These are phyloP conservation scores for Thalassiosira livingstoniorum DNA, from an alignment of 352 stramenopile species.

Conservation along the genomic window DNA sequence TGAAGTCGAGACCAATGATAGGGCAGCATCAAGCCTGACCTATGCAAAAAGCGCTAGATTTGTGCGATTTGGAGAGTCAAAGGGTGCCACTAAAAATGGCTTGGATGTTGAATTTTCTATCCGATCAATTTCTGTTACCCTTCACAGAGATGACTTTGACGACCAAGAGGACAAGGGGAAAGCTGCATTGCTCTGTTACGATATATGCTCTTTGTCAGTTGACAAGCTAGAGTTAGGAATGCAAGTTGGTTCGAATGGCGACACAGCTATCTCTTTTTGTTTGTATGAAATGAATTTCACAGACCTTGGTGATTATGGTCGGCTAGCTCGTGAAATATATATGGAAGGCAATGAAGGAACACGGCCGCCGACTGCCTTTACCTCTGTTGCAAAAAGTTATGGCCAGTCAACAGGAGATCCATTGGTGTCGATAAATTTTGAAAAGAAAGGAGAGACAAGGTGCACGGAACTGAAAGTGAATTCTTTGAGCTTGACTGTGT, in stretches of 20 bases:
- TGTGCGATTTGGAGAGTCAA: slow-evolving; percentile 69
- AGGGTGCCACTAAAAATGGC: slow-evolving; percentile 13
- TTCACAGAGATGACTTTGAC: slow-evolving; percentile 68
- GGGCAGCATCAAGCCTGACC: slow-evolving; percentile 17
- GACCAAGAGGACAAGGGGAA: slow-evolving; percentile 51
- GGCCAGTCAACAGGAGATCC: slow-evolving; percentile 45
- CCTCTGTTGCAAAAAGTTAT: slow-evolving; percentile 72
- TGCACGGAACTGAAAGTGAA: slow-evolving; percentile 50
- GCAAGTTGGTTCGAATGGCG: slow-evolving; percentile 29
- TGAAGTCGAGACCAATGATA: neutral
- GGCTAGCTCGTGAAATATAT: slow-evolving; percentile 56
- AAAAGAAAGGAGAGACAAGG: slow-evolving; percentile 32
- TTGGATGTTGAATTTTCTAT: slow-evolving; percentile 35
- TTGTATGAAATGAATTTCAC: slow-evolving; percentile 68
- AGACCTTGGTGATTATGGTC: slow-evolving; percentile 73
- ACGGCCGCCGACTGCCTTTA: slow-evolving; percentile 65
- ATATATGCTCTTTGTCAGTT: slow-evolving; percentile 66
- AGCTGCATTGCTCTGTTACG: slow-evolving; percentile 62
- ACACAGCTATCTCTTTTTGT: slow-evolving; percentile 58
- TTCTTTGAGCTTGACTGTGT: slow-evolving; percentile 48
- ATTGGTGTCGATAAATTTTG: slow-evolving; percentile 64
- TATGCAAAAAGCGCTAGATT: slow-evolving; percentile 71
- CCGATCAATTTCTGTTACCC: slow-evolving; percentile 60
- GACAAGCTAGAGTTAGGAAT: slow-evolving; percentile 54
- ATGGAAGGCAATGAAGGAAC: slow-evolving; percentile 27